Conservation (phyloP, 2,329 filamentous ascomycete genomes). For the Phaeosphaeria sp. region DNA sequence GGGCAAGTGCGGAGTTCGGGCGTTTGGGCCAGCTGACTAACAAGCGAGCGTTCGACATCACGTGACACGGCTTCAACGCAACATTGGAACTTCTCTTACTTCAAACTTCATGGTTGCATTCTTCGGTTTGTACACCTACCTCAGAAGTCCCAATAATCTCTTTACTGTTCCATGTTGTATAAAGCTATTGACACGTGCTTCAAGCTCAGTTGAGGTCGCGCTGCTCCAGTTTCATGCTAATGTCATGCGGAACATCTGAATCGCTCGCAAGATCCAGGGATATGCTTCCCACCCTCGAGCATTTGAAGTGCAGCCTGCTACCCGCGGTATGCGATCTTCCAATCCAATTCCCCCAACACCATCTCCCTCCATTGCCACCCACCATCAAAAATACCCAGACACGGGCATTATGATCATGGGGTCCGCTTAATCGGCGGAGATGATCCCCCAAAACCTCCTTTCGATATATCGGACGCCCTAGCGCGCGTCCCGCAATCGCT, state of each 20-base stretch:
- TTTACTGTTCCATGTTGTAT: no score
- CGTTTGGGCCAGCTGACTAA: constrained; percentile 12
- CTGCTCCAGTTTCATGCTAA: background rate
- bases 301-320: background rate
- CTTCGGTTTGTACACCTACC: no score
- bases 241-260: background rate
- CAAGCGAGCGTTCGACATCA: constrained; percentile 29
- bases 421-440: constrained; percentile 9
- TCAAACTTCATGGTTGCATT: background rate
- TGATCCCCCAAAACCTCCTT: constrained; percentile 15
- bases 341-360: constrained; percentile 5
- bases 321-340: background rate
- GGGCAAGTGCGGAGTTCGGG: constrained; percentile 10
- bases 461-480: constrained; percentile 19
- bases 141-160: no score
- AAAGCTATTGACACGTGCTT: background rate
- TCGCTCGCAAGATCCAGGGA: background rate
- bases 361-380: constrained; percentile 2
- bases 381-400: constrained; percentile 1
- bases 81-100: background rate
- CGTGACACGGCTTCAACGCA: constrained; percentile 13
- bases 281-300: background rate
- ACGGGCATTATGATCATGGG: constrained; percentile 11
- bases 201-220: background rate
- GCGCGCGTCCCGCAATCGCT: constrained; percentile 9